phyloP scores from a whole-genome alignment of 495 filamentous ascomycete species.

The Friedmanniomyces simplex region DNA sequence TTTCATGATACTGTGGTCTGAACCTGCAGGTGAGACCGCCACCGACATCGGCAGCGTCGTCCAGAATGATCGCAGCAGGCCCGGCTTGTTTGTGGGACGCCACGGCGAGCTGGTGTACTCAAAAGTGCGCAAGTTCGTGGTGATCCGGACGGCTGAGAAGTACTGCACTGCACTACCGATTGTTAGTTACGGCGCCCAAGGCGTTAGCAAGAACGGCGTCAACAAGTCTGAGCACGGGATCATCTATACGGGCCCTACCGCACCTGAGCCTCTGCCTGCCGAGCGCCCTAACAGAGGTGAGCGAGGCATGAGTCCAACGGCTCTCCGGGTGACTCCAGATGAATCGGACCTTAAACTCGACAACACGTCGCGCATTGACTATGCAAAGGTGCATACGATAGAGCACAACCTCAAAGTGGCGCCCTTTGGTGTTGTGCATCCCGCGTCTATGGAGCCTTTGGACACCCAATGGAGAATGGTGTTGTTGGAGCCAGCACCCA shows the following conservation, averaged over 20 bases:
- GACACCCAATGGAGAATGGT: background rate
- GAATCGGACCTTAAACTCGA: slow-evolving; percentile 17
- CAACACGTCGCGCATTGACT: slow-evolving; percentile 37
- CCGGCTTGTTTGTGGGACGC: background rate
- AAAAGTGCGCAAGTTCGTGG: slow-evolving; percentile 26
- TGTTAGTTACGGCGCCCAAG: slow-evolving; percentile 18
- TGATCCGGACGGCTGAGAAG: slow-evolving; percentile 17
- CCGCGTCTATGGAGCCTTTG: background rate
- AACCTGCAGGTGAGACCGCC: slow-evolving; percentile 19
- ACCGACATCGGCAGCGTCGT: slow-evolving; percentile 8
- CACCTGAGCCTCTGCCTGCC: slow-evolving; percentile 1
- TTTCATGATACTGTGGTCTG: slow-evolving; percentile 16
- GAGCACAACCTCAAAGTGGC: slow-evolving; percentile 40
- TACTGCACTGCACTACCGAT: slow-evolving; percentile 22
- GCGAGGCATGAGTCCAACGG: slow-evolving; percentile 1
- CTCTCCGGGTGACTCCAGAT: slow-evolving; percentile 12
- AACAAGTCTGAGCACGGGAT: slow-evolving; percentile 23
- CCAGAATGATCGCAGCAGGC: background rate
- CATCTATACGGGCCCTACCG: slow-evolving; percentile 19
- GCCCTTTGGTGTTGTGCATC: slow-evolving; percentile 26
- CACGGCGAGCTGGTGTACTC: slow-evolving; percentile 14
- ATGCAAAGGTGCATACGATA: slow-evolving; percentile 39
- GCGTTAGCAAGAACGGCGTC: slow-evolving; percentile 16
- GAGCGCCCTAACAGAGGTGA: slow-evolving; percentile 5
- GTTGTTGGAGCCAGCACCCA: background rate